phyloP scores from a whole-genome alignment of 2,329 filamentous ascomycete genomes.

The Botrytis fabae region DNA sequence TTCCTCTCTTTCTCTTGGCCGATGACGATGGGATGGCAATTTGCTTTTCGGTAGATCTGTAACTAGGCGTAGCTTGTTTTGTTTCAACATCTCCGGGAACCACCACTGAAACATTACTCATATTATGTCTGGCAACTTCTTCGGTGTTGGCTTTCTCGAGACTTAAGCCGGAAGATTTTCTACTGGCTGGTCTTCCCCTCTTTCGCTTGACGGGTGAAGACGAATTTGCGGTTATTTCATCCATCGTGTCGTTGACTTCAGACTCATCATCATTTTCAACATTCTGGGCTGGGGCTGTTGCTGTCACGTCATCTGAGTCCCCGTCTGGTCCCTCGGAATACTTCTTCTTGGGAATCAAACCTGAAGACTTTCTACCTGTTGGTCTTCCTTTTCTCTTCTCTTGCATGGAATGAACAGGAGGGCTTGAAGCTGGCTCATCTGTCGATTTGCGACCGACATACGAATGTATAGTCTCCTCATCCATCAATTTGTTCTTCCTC shows the following conservation, averaged over 20 bases:
- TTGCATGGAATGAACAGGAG: not conserved
- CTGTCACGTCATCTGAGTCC: not conserved
- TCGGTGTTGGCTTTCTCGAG: not conserved
- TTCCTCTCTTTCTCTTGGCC: constrained; percentile 12
- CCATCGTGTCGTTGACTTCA: not conserved
- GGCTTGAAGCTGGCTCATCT: not conserved
- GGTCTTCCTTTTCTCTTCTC: constrained; percentile 8
- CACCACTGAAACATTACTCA: not conserved
- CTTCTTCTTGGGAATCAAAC: not conserved
- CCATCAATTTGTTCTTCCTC: not conserved
- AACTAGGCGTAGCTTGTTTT: not conserved
- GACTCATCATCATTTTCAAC: not conserved
- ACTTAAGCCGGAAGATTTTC: not conserved
- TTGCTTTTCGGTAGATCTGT: not conserved
- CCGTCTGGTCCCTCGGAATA: not conserved
- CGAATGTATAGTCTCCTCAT: not conserved
- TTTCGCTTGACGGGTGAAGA: constrained; percentile 5
- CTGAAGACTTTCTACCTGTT: not conserved
- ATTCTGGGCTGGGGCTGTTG: not conserved
- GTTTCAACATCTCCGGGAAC: not conserved
- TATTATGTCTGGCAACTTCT: not conserved
- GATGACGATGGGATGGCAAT: not conserved
- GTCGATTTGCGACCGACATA: not conserved
- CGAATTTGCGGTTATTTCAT: not conserved
- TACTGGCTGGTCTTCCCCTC: not conserved